Evolutionary conservation across 345 rosid genomes (phyloP).

Genomic region (Rhodamnia argentea): DNA sequence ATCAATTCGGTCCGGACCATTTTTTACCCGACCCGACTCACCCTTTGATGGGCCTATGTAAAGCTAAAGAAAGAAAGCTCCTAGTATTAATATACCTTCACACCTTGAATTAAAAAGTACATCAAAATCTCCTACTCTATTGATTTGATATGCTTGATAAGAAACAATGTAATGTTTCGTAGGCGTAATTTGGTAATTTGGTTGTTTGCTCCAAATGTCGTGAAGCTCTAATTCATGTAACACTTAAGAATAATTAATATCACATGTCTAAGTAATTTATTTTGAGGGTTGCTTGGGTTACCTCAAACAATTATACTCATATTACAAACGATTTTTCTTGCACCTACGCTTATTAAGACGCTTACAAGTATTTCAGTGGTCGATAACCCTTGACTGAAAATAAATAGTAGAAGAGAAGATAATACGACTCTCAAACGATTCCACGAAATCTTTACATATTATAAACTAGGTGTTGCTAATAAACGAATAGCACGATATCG

Average conservation of each 20-base stretch:
- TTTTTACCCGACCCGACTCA: too few species aligned
- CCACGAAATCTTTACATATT: neutral
- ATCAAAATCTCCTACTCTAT: too few species aligned
- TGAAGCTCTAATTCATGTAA: neutral
- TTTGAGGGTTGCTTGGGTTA: neutral
- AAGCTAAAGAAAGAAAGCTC: too few species aligned
- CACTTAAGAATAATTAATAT: neutral
- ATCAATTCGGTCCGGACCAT: too few species aligned
- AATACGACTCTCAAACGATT: neutral
- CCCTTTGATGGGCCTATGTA: too few species aligned
- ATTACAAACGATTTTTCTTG: neutral
- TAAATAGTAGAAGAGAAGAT: neutral
- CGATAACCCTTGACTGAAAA: too few species aligned
- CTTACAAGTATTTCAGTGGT: too few species aligned
- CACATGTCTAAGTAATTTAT: neutral
- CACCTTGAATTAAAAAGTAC: too few species aligned
- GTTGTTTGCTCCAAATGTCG: neutral
- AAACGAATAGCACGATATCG: neutral
- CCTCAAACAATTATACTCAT: neutral
- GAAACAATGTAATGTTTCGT: neutral
- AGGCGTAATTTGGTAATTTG: neutral
- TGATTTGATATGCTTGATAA: neutral
- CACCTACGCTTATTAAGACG: too few species aligned
- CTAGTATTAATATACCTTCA: too few species aligned
- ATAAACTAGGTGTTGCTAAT: neutral